These are phyloP conservation scores for Bacidia gigantensis DNA, from an alignment of 495 filamentous ascomycete species.

Conservation along the genomic window DNA sequence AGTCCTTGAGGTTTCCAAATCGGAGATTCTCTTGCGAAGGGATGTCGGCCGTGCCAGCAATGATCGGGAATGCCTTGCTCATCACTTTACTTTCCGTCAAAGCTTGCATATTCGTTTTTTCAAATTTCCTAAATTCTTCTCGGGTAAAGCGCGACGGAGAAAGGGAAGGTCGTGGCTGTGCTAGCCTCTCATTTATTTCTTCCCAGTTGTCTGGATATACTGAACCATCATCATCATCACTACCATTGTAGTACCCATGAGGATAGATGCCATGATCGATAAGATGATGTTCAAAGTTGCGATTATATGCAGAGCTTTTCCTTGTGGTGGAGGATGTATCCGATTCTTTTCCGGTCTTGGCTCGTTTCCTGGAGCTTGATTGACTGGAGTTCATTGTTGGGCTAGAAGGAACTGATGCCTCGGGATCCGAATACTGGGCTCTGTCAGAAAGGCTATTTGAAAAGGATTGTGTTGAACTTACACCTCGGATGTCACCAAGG, in stretches of 20 bases:
- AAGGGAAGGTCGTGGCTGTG: constrained; percentile 23
- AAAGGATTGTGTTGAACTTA: not conserved
- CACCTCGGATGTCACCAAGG: constrained; percentile 8
- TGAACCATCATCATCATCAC: too few species aligned
- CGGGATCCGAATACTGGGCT: constrained; percentile 7
- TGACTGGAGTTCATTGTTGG: constrained; percentile 9
- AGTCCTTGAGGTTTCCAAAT: constrained; percentile 25
- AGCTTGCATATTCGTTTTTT: constrained; percentile 19
- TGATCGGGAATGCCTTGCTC: constrained; percentile 24
- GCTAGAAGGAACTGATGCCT: not conserved
- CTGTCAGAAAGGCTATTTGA: not conserved
- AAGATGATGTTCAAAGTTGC: constrained; percentile 25
- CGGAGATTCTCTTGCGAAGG: constrained; percentile 15
- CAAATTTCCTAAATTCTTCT: constrained; percentile 20
- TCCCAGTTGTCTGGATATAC: too few species aligned
- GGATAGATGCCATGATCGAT: constrained; percentile 24
- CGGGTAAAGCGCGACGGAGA: constrained; percentile 26
- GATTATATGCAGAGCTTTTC: constrained; percentile 19
- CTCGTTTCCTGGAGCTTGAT: constrained; percentile 7
- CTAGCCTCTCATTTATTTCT: constrained; percentile 21
- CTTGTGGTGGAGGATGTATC: constrained; percentile 10
- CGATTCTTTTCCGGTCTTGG: constrained; percentile 8
- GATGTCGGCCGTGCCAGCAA: constrained; percentile 19
- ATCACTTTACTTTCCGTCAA: constrained; percentile 22
- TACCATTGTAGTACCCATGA: too few species aligned